Evolutionary conservation across 768 basidiomycete species (phyloP).

Genomic region (Flagelloscypha sp.): DNA sequence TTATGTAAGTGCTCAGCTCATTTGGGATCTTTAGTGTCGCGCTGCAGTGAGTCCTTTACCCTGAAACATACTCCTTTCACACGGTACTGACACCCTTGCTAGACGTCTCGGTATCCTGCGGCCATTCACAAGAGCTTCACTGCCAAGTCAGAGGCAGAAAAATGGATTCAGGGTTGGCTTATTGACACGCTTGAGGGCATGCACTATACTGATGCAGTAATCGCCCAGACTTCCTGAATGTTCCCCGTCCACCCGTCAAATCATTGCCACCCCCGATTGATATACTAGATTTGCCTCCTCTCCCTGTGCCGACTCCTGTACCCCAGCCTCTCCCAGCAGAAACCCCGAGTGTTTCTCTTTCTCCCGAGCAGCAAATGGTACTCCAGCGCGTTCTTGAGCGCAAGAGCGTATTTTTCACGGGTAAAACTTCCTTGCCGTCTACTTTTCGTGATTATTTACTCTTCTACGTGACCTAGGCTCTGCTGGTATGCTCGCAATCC

Average conservation of each 20-base stretch:
- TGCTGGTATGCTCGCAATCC: conserved; percentile 44
- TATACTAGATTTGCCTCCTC: background rate
- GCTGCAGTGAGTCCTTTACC: too few species aligned
- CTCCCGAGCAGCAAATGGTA: conserved; percentile 43
- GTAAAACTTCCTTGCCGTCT: too few species aligned
- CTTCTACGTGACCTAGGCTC: too few species aligned
- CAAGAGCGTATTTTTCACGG: conserved; percentile 76
- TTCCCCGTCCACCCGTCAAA: background rate
- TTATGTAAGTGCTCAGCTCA: conserved; percentile 22
- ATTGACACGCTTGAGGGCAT: background rate
- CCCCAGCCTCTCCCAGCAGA: background rate
- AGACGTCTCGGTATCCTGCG: conserved; percentile 48
- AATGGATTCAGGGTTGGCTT: conserved; percentile 35
- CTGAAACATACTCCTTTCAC: background rate
- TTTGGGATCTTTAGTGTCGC: background rate
- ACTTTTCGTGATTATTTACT: too few species aligned
- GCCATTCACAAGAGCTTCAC: conserved; percentile 47
- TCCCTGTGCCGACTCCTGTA: background rate
- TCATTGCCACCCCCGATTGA: background rate
- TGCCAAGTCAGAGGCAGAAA: conserved; percentile 35
- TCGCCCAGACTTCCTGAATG: background rate
- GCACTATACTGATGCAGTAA: background rate
- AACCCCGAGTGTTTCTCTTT: conserved; percentile 27
- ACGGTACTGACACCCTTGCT: background rate
- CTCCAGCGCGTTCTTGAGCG: conserved; percentile 47